These are phyloP conservation scores for Talaromyces sp. DNA, from an alignment of 2,329 filamentous ascomycete species.

Conservation along the genomic window DNA sequence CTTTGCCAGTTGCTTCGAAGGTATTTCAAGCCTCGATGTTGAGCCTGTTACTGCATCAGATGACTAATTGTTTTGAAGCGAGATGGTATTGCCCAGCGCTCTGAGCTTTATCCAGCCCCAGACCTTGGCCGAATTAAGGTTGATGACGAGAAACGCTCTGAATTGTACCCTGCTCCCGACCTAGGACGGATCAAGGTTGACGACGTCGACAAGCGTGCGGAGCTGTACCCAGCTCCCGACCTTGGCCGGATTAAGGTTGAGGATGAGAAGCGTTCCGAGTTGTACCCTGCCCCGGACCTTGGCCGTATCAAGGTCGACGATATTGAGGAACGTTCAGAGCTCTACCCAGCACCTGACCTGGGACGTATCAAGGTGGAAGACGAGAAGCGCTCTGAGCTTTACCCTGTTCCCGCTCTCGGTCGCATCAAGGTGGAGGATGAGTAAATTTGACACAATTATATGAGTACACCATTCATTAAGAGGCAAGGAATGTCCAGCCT, in stretches of 20 bases:
- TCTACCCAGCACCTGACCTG: constrained; percentile 1
- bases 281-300: constrained; percentile 3
- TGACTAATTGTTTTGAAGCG: background rate
- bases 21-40: background rate
- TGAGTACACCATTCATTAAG: background rate
- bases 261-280: background rate
- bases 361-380: constrained; percentile 4
- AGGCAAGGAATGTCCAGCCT: background rate
- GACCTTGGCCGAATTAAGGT: constrained; percentile 2
- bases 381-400: background rate
- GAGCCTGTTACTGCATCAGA: background rate
- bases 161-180: constrained; percentile 1
- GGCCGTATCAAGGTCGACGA: constrained; percentile 4
- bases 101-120: constrained; percentile 4
- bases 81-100: background rate
- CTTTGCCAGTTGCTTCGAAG: background rate
- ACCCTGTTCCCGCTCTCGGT: background rate
- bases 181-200: constrained; percentile 5
- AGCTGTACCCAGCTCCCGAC: background rate
- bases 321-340: background rate
- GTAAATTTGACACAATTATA: background rate
- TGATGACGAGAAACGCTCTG: constrained; percentile 1
- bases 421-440: constrained; percentile 3
- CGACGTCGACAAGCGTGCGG: background rate
- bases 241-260: background rate